A percentile compares a stretch with the other conserved stretches of the same genome.
Conservation (phyloP, 352 stramenopile species). For the Plasmopara halstedii region DNA sequence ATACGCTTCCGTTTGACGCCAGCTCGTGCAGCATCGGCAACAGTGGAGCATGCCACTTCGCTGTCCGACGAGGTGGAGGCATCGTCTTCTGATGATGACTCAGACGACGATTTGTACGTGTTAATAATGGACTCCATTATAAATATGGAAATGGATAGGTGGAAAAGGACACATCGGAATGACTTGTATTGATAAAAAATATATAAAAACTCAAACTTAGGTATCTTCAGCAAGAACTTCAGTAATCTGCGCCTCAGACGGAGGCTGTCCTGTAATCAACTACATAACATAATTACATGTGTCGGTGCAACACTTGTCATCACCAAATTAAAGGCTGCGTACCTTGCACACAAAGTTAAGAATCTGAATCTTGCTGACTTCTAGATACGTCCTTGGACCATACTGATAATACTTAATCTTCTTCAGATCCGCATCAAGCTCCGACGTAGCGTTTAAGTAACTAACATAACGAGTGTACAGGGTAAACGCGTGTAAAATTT, state of each 20-base stretch:
- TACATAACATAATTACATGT: conserved; percentile 7
- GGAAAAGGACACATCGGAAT: conserved; percentile 16
- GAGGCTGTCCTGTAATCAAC: conserved; percentile 60
- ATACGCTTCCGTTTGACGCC: conserved; percentile 40
- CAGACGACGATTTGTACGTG: conserved; percentile 28
- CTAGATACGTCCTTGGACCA: conserved; percentile 49
- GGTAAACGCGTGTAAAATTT: background rate
- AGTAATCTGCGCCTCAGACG: conserved; percentile 58
- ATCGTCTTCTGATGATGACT: conserved; percentile 10
- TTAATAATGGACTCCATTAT: conserved; percentile 36
- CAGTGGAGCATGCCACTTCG: conserved; percentile 4
- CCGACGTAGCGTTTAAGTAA: conserved; percentile 58
- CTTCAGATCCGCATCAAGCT: conserved; percentile 70
- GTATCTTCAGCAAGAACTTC: conserved; percentile 57
- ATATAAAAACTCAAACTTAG: conserved; percentile 14
- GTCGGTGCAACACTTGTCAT: too few species aligned
- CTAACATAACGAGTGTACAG: conserved; percentile 12
- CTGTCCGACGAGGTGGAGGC: conserved; percentile 14
- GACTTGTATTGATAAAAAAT: conserved; percentile 2
- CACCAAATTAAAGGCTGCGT: background rate
- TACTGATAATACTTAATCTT: conserved; percentile 74
- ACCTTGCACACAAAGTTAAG: conserved; percentile 87
- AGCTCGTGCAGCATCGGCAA: background rate
- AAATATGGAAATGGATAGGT: conserved; percentile 2
- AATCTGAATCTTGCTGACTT: conserved; percentile 83